Base-by-base conservation (phyloP, 768 basidiomycete species). In the Calvatia gigantea region DNA sequence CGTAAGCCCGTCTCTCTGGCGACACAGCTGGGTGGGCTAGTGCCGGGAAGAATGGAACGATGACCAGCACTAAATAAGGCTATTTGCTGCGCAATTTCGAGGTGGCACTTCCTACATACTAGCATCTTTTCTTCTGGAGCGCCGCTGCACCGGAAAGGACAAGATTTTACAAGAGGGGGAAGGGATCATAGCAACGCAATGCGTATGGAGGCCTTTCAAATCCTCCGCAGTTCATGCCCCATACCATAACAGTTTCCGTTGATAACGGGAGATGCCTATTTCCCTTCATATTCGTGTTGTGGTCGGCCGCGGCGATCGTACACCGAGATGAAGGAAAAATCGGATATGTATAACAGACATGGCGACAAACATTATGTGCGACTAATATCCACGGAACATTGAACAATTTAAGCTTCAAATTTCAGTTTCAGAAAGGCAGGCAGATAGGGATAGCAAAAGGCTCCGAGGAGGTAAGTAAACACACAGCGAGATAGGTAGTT, bases 71-170 rank as follows among this genome's bases (percentile, higher is more conserved):
- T 32, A 29, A 32, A 14, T 11, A 35, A 48, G 31, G 31, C 6
- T 48, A 48, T 48, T 19, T 6, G 19, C 29, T 32, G 46, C 46
- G 46, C 31, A 21, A 19, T 39, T 39, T 15, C 35, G n/a, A n/a
- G n/a, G n/a, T n/a, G n/a, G n/a, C n/a, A n/a, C n/a, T n/a, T n/a
- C n/a, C n/a, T 8, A 4, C 29, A 49, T 14, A 35, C 19, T 7
- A 19, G 48, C 21, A 7, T n/a, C 25, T 15, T 23, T 23, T n/a
- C 48, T 49, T 17, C n/a, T 49, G 21, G 48, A 23, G 37, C 32
- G 48, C 48, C 48, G 33, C 17, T 21, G 33, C 37, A 19, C 37
- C 48, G 48, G 48, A 49, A 49, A 49, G 48, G 19, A 17, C 15
- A 15, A 12, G 27, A 19, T 2, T 7, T 15, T 27, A 31, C 28